Conservation (phyloP, 2,329 filamentous ascomycete genomes). For the Botryotinia calthae region DNA sequence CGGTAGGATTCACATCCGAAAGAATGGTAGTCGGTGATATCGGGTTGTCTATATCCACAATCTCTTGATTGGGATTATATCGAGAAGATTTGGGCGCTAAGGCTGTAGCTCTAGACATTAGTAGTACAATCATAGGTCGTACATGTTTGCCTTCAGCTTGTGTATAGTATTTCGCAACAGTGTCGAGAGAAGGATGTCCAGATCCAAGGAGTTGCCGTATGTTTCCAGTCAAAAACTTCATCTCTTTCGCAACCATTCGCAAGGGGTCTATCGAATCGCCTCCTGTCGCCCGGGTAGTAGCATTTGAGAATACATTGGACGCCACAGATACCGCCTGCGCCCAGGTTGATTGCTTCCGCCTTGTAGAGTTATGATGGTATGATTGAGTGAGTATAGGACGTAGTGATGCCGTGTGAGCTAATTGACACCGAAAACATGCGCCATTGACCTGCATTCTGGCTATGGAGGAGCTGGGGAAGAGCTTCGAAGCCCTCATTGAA, state of each 20-base stretch:
- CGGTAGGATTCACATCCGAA: slow-evolving; percentile 76
- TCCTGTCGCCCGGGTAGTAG: slow-evolving; percentile 55
- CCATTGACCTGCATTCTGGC: slow-evolving; percentile 41
- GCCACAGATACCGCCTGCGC: slow-evolving; percentile 70
- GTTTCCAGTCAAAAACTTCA: slow-evolving; percentile 93
- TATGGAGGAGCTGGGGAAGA: slow-evolving; percentile 41
- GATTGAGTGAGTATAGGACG: slow-evolving; percentile 24
- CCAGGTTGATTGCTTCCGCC: slow-evolving; percentile 63
- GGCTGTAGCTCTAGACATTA: slow-evolving; percentile 95
- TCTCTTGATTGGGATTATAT: slow-evolving; percentile 39
- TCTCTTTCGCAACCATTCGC: slow-evolving; percentile 87
- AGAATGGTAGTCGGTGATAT: slow-evolving; percentile 63
- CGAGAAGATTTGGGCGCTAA: slow-evolving; percentile 62
- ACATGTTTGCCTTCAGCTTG: slow-evolving; percentile 96
- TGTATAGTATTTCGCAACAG: slow-evolving; percentile 97
- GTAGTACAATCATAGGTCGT: slow-evolving; percentile 85
- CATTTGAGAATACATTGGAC: slow-evolving; percentile 68
- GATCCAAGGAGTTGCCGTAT: slow-evolving; percentile 91
- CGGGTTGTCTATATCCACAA: slow-evolving; percentile 53
- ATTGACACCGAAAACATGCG: slow-evolving; percentile 44
- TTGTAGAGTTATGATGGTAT: slow-evolving; percentile 40
- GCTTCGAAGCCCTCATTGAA: slow-evolving; percentile 49
- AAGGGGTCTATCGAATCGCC: slow-evolving; percentile 82
- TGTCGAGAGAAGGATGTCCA: slow-evolving; percentile 90
- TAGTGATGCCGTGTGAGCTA: slow-evolving; percentile 24